A percentile compares a stretch with the other conserved stretches of the same genome.
Conservation (phyloP, 2,329 filamentous ascomycete genomes). For the Zalaria obscura region DNA sequence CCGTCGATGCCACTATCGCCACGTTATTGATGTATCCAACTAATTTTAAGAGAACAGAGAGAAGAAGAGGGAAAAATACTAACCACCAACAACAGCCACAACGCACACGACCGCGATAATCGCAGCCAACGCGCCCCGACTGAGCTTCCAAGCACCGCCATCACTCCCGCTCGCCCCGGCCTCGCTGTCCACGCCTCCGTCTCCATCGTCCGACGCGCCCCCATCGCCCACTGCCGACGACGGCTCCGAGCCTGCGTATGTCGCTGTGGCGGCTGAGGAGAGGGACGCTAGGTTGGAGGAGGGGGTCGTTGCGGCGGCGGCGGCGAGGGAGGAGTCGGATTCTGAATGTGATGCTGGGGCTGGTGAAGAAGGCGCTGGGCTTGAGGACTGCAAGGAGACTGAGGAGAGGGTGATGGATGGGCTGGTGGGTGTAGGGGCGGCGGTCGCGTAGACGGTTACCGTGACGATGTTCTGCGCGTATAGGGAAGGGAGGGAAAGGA, state of each 20-base stretch:
- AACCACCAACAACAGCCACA: slow-evolving; percentile 50
- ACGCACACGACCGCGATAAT: slow-evolving; percentile 60
- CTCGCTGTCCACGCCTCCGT: slow-evolving; percentile 13
- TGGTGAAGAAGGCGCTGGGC: background rate
- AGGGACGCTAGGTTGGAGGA: background rate
- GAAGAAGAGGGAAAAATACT: slow-evolving; percentile 14
- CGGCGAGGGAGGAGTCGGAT: background rate
- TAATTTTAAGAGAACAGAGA: background rate
- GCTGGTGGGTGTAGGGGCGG: background rate
- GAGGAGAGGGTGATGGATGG: background rate
- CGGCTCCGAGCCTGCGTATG: background rate
- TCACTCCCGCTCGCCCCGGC: slow-evolving; percentile 53
- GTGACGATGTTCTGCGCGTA: background rate
- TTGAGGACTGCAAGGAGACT: background rate
- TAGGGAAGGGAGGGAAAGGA: background rate
- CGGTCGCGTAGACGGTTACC: background rate
- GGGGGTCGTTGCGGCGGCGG: too few relatives aligned
- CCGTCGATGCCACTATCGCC: slow-evolving; percentile 45
- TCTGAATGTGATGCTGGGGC: background rate
- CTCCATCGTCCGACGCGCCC: background rate
- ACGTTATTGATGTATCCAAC: too few relatives aligned
- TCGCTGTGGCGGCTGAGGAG: background rate
- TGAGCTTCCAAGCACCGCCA: slow-evolving; percentile 47
- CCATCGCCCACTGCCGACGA: background rate
- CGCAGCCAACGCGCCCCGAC: slow-evolving; percentile 55